Conservation (phyloP, 2,329 filamentous ascomycete species). For the Elsinoe perseae region DNA sequence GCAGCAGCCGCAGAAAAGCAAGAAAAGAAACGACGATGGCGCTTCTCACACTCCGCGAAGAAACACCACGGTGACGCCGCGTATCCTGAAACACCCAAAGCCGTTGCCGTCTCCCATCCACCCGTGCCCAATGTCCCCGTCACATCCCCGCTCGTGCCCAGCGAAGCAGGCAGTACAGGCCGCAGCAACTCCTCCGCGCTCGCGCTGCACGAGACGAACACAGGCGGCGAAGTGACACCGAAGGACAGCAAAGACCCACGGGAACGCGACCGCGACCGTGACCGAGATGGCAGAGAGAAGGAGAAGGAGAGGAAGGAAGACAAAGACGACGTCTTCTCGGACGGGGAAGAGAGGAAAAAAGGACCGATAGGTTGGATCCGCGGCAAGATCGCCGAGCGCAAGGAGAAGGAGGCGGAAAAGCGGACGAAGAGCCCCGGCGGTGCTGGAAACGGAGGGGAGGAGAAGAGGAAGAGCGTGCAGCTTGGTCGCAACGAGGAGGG, state of each 20-base stretch:
- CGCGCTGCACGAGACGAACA: neutral
- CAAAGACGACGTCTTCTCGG: conserved; percentile 13
- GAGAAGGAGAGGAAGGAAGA: neutral
- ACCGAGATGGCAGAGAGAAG: neutral
- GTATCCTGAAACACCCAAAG: neutral
- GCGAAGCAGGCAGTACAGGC: neutral
- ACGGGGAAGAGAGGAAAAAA: conserved; percentile 40
- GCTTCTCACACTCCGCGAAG: conserved; percentile 46
- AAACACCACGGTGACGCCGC: conserved; percentile 24
- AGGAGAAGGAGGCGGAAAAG: conserved; percentile 47
- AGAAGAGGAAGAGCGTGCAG: conserved; percentile 36
- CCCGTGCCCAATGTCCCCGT: conserved; percentile 7
- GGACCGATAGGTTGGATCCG: conserved; percentile 58
- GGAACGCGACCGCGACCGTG: neutral
- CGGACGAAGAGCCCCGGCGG: conserved; percentile 29
- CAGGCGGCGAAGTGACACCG: neutral
- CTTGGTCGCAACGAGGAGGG: neutral
- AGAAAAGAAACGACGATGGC: conserved; percentile 65
- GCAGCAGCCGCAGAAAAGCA: conserved; percentile 46
- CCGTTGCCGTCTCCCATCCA: neutral
- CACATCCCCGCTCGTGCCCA: neutral
- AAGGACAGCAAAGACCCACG: conserved; percentile 4
- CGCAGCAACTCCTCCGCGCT: conserved; percentile 2
- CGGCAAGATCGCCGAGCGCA: conserved; percentile 55
- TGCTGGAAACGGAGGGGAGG: conserved; percentile 32